Base-by-base conservation (phyloP, 768 basidiomycete species). In the Podaxis pistillaris region DNA sequence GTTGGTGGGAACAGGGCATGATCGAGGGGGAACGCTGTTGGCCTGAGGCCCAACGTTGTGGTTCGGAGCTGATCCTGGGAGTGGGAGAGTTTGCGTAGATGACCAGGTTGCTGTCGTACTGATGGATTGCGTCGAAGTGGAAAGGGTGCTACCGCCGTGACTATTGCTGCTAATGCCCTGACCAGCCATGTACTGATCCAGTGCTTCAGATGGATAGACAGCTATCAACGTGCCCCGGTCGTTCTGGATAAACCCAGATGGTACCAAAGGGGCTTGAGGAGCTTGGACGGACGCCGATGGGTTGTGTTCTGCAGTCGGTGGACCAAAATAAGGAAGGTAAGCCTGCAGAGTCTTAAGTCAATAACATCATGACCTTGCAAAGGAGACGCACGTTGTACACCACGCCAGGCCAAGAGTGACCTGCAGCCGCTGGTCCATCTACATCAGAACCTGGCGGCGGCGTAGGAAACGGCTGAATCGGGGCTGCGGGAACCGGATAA, bases 201-300 rank as follows among this genome's bases (percentile, higher is more conserved):
- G 79, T 1, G 85, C 88, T 51, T 91, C 89, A 2, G 85, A 85
- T 26, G 82, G 83, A 69, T 91, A 91, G 36, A 90, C 81, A 24
- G 90, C 82, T 46, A 90, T 83, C 30, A 91, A 77, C n/a, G 84
- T 84, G 4, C 90, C 88, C 56, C 88, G 86, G 60, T 89, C 87
- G 59, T 86, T 85, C 64, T 90, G 88, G 58, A 89, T 83, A 68
- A 90, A 91, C 1, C 88, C 87, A 0, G 85, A 83, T 1, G 89
- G 85, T 49, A 81, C 75, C 11, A 89, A 74, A 17, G 89, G 88
- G 3, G 87, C 80, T 28, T 71, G 64, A 58, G 70, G 68, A 22
- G 72, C 59, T 53, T 72, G 72, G 40, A 77, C 78, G 11, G 70
- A 63, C 36, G 66, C 68, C 59, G 76, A 69, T n/a, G 73, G 70